Percentiles rank a stretch among this genome's conserved stretches.
phyloP scores from a whole-genome alignment of 1,284 basidiomycete genomes.

The Cutaneotrichosporon sp. region DNA sequence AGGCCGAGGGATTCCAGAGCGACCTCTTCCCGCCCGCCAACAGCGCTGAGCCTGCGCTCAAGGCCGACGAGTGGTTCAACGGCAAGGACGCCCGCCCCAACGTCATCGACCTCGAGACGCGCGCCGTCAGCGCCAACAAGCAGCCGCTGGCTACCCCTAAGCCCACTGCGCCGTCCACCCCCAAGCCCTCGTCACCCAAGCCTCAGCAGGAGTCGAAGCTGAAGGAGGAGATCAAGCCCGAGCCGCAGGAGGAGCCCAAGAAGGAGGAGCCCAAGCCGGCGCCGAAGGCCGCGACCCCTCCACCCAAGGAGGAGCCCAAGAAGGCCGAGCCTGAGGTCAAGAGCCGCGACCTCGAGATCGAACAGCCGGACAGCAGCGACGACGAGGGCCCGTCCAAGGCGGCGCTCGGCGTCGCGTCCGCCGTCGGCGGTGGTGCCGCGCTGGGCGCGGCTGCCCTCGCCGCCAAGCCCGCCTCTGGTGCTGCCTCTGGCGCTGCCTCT shows the following conservation, averaged over 20 bases:
- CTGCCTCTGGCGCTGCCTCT: background rate
- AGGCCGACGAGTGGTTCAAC: slow-evolving; percentile 79
- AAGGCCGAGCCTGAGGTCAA: slow-evolving; percentile 27
- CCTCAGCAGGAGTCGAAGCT: background rate
- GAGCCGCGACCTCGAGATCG: slow-evolving; percentile 45
- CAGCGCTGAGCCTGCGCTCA: slow-evolving; percentile 74
- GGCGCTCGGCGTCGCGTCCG: background rate
- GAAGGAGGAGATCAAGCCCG: slow-evolving; percentile 26
- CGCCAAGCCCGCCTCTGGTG: background rate
- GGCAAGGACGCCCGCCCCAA: slow-evolving; percentile 77
- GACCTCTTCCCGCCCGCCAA: slow-evolving; percentile 88
- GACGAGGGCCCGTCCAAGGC: slow-evolving; percentile 7
- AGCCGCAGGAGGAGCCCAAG: slow-evolving; percentile 28
- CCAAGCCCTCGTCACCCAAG: slow-evolving; percentile 4
- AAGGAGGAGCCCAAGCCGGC: slow-evolving; percentile 23
- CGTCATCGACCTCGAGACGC: slow-evolving; percentile 58
- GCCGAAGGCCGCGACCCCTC: slow-evolving; percentile 13
- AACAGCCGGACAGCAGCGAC: slow-evolving; percentile 43
- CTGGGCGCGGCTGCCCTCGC: background rate
- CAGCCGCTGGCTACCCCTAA: slow-evolving; percentile 51
- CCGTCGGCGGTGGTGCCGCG: background rate
- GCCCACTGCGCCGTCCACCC: slow-evolving; percentile 9
- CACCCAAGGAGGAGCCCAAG: slow-evolving; percentile 13
- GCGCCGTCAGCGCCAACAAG: slow-evolving; percentile 47
- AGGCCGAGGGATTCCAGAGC: slow-evolving; percentile 56